phyloP scores from a whole-genome alignment of 257 asterid species.

The Verbascum thapsus region DNA sequence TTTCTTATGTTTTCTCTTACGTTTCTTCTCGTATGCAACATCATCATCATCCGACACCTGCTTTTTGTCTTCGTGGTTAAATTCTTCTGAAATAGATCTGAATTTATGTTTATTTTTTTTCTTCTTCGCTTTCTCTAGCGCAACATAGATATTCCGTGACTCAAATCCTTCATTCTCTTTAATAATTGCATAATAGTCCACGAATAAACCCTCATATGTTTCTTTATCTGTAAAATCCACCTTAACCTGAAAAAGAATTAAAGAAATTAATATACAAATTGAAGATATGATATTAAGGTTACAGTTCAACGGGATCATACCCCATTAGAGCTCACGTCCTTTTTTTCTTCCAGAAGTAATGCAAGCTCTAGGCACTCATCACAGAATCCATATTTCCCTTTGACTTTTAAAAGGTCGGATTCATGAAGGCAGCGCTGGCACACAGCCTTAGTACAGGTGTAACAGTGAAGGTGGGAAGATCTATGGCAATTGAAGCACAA shows the following conservation, averaged over 20 bases:
- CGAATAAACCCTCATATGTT: conserved; percentile 71
- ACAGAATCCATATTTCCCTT: conserved; percentile 75
- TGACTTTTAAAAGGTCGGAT: conserved; percentile 43
- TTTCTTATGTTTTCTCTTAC: conserved; percentile 30
- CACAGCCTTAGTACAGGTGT: conserved; percentile 62
- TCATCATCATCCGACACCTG: conserved; percentile 47
- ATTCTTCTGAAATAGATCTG: conserved; percentile 44
- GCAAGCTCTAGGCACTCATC: conserved; percentile 58
- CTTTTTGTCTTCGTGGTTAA: conserved; percentile 45
- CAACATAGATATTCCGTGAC: conserved; percentile 41
- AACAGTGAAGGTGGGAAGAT: conserved; percentile 52
- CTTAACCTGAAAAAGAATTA: conserved; percentile 36
- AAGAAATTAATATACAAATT: no score
- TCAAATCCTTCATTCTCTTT: conserved; percentile 48
- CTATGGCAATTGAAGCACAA: conserved; percentile 52
- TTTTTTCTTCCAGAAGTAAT: conserved; percentile 61
- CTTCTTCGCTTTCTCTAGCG: conserved; percentile 38
- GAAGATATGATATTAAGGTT: background rate
- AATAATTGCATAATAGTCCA: conserved; percentile 66
- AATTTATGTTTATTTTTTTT: conserved; percentile 26
- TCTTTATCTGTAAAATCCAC: conserved; percentile 69
- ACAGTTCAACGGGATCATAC: conserved; percentile 46
- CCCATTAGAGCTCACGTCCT: conserved; percentile 71
- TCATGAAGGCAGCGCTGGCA: conserved; percentile 56
- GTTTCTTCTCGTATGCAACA: conserved; percentile 28